phyloP scores from a whole-genome alignment of 1,284 basidiomycete genomes.

The Austroboletus novae-zelandiae region DNA sequence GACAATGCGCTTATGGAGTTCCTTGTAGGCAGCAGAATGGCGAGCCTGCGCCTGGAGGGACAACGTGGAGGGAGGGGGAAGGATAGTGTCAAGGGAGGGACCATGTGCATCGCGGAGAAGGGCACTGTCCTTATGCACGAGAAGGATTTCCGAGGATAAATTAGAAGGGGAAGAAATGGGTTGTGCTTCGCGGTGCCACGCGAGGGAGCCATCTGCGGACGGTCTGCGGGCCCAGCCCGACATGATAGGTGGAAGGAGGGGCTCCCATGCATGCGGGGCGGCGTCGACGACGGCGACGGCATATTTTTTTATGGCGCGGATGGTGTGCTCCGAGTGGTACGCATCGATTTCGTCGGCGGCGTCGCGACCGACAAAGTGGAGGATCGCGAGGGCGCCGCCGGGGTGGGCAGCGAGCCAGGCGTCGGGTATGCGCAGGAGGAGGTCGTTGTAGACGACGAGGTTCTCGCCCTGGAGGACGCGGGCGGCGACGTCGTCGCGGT shows the following conservation, averaged over 20 bases:
- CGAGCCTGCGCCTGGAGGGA: slow-evolving; percentile 63
- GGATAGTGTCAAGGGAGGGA: slow-evolving; percentile 52
- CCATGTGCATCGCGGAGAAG: slow-evolving; percentile 22
- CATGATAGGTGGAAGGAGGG: slow-evolving; percentile 87
- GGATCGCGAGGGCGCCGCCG: slow-evolving; percentile 85
- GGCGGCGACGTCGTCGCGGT: slow-evolving; percentile 56
- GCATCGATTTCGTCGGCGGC: slow-evolving; percentile 94
- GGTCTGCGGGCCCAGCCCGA: slow-evolving; percentile 71
- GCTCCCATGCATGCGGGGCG: slow-evolving; percentile 62
- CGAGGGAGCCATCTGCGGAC: slow-evolving; percentile 40
- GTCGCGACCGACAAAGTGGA: slow-evolving; percentile 96
- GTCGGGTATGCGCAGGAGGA: slow-evolving; percentile 80
- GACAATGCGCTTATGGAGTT: slow-evolving; percentile 73
- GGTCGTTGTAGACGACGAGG: slow-evolving; percentile 77
- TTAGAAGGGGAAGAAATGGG: slow-evolving; percentile 41
- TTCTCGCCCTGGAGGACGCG: slow-evolving; percentile 76
- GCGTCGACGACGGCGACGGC: slow-evolving; percentile 73
- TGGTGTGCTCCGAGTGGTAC: slow-evolving; percentile 77
- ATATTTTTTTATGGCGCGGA: slow-evolving; percentile 66
- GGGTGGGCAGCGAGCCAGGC: slow-evolving; percentile 87
- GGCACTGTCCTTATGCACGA: slow-evolving; percentile 44
- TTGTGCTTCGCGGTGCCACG: slow-evolving; percentile 64
- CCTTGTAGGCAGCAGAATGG: slow-evolving; percentile 79
- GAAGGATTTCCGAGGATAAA: slow-evolving; percentile 59
- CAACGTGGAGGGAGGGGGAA: slow-evolving; percentile 51